Percentiles rank a stretch among this genome's conserved stretches.
phyloP scores from a whole-genome alignment of 768 basidiomycete genomes.

The Auriscalpium orientale region DNA sequence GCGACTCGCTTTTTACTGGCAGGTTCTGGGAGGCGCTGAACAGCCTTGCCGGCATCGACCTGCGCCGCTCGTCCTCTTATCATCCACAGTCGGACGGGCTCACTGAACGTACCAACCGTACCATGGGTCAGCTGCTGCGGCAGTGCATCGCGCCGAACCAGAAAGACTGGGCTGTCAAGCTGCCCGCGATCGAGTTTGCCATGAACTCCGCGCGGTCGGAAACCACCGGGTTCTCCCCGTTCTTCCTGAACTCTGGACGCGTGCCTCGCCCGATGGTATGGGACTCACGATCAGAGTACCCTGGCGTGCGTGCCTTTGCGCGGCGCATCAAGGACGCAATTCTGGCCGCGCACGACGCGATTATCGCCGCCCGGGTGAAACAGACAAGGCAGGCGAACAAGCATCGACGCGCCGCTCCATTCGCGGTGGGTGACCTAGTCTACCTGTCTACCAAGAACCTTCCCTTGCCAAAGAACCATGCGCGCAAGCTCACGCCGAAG shows the following conservation, averaged over 20 bases:
- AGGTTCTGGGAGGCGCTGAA: constrained; percentile 33
- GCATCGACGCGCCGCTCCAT: not conserved
- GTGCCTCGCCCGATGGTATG: constrained; percentile 27
- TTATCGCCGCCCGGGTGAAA: constrained; percentile 25
- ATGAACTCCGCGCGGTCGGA: constrained; percentile 20
- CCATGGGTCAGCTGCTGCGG: constrained; percentile 24
- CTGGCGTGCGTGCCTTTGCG: constrained; percentile 24
- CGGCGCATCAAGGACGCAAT: constrained; percentile 19
- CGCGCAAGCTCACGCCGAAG: not conserved
- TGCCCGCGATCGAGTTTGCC: constrained; percentile 23
- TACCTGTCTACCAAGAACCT: constrained; percentile 19
- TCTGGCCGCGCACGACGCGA: constrained; percentile 27
- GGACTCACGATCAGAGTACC: constrained; percentile 14
- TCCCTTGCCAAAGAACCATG: not conserved
- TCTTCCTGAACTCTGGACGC: constrained; percentile 27
- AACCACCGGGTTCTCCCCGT: constrained; percentile 29
- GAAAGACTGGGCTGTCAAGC: constrained; percentile 24
- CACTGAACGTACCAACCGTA: constrained; percentile 29
- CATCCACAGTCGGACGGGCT: constrained; percentile 37
- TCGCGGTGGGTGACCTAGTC: constrained; percentile 21
- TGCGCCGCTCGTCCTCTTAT: constrained; percentile 31
- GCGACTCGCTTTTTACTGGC: constrained; percentile 35
- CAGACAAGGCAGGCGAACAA: constrained; percentile 27
- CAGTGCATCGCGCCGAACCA: constrained; percentile 23
- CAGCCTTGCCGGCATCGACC: constrained; percentile 20